Evolutionary conservation across 352 stramenopile species (phyloP).

Genomic region (Globisporangium emineosum): DNA sequence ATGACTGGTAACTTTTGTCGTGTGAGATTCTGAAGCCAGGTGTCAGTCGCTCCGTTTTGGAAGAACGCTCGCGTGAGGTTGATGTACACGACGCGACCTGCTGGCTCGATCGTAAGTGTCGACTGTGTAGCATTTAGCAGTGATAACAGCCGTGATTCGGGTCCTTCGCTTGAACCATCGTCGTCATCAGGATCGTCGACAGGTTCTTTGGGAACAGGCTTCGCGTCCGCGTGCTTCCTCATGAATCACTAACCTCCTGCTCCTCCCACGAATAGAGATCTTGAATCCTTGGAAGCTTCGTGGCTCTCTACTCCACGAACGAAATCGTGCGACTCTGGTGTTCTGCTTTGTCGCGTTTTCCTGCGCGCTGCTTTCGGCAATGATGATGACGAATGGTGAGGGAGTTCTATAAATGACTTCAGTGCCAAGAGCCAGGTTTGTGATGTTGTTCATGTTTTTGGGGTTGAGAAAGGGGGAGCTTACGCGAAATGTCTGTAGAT

Average conservation of each 20-base stretch:
- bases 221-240: background rate
- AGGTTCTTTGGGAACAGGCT: background rate
- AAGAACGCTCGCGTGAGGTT: conserved; percentile 6
- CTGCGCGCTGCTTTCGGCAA: background rate
- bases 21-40: conserved; percentile 10
- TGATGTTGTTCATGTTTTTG: no score
- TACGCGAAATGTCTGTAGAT: background rate
- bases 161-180: background rate
- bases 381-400: background rate
- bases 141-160: conserved; percentile 9
- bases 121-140: conserved; percentile 11
- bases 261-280: background rate
- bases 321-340: background rate
- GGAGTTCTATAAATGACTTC: background rate
- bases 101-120: conserved; percentile 9
- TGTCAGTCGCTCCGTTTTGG: background rate
- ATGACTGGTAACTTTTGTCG: conserved; percentile 1
- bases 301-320: background rate
- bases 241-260: background rate
- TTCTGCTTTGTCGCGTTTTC: no score
- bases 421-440: no score
- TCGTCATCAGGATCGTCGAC: background rate
- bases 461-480: no score
- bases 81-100: conserved; percentile 9
- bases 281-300: background rate